These are phyloP conservation scores for Scheffersomyces stipitis DNA, from an alignment of 805 yeast genomes.

Conservation along the genomic window DNA sequence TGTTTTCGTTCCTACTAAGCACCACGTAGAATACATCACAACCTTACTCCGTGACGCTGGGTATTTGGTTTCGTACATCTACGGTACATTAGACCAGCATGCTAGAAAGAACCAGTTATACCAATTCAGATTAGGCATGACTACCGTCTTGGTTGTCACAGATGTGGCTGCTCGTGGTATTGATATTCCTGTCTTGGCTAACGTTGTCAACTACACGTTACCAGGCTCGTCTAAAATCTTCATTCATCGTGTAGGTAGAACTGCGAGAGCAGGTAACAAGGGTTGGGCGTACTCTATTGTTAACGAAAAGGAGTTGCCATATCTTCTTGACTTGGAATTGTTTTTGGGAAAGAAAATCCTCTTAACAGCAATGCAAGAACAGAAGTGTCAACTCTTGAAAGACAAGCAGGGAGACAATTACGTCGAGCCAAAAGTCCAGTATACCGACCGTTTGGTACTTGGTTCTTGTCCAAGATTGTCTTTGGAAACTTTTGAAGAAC, in stretches of 20 bases:
- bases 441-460: constrained; percentile 72
- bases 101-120: constrained; percentile 89
- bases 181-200: constrained; percentile 94
- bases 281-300: constrained; percentile 98
- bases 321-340: constrained; percentile 83
- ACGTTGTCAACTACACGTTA: constrained; percentile 86
- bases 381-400: constrained; percentile 53
- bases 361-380: constrained; percentile 67
- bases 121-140: constrained; percentile 80
- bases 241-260: constrained; percentile 97
- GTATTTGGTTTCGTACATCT: constrained; percentile 83
- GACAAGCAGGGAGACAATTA: constrained; percentile 43
- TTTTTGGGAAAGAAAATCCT: constrained; percentile 83
- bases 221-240: constrained; percentile 93
- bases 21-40: constrained; percentile 92
- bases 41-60: constrained; percentile 72
- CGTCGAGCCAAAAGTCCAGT: constrained; percentile 61
- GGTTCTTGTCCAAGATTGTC: constrained; percentile 79
- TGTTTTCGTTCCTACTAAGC: constrained; percentile 94
- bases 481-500: constrained; percentile 71
- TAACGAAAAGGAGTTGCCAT: constrained; percentile 83
- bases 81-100: constrained; percentile 92
- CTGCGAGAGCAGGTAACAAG: constrained; percentile 97
- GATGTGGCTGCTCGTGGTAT: constrained; percentile 99
- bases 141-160: constrained; percentile 89